Percentiles rank a stretch among this genome's conserved stretches.
Evolutionary conservation across 169 alveolate species (phyloP).

Genomic region (Fabrea salina): DNA sequence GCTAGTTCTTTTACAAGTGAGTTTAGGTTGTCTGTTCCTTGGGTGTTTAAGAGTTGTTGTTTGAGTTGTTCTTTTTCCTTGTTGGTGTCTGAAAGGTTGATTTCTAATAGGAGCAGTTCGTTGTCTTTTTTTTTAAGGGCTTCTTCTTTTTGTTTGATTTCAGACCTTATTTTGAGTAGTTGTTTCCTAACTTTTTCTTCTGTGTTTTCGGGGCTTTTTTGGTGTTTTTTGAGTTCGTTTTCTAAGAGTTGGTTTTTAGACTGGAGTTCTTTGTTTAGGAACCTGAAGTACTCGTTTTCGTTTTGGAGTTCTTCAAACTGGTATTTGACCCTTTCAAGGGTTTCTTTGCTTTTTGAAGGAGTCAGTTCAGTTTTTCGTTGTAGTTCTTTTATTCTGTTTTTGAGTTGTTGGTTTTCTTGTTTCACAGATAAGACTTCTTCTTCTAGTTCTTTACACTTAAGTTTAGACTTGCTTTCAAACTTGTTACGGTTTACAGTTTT

Average conservation of each 20-base stretch:
- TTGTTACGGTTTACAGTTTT: neutral
- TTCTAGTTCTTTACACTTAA: constrained; percentile 18
- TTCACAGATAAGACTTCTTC: neutral
- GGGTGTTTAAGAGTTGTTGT: too few species aligned
- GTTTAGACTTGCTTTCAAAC: neutral
- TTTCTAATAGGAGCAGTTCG: neutral
- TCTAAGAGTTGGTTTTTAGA: neutral
- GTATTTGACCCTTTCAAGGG: too few species aligned
- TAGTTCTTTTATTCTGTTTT: neutral
- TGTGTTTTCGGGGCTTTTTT: too few species aligned
- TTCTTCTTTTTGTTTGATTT: neutral
- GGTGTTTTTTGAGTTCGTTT: neutral
- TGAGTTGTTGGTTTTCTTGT: neutral
- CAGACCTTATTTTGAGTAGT: too few species aligned
- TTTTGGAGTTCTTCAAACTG: too few species aligned
- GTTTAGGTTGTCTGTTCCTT: neutral
- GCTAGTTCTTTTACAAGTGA: neutral
- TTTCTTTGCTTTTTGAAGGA: too few species aligned
- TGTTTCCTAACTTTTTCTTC: too few species aligned
- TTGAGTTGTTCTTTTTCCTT: neutral
- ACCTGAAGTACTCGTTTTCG: too few species aligned
- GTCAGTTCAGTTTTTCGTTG: neutral
- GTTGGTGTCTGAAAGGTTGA: neutral
- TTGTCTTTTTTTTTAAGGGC: neutral
- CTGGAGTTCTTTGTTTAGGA: too few species aligned